These are phyloP conservation scores for Gyromitra esculenta DNA, from an alignment of 2,329 filamentous ascomycete species.

Conservation along the genomic window DNA sequence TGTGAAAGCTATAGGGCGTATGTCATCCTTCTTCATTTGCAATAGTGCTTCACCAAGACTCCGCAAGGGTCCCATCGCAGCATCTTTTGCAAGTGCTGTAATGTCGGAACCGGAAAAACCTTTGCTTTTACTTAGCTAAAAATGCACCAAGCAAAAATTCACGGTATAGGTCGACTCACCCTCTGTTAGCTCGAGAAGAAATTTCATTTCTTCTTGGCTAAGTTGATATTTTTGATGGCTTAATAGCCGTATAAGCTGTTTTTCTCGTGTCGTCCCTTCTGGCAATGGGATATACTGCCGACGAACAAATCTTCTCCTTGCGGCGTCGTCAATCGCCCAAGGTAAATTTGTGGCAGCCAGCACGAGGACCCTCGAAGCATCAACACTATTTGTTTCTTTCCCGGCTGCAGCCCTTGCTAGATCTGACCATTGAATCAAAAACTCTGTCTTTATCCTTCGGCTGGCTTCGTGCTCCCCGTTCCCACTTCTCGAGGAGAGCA, in stretches of 20 bases:
- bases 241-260: constrained; percentile 80
- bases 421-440: constrained; percentile 96
- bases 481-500: constrained; percentile 83
- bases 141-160: neutral
- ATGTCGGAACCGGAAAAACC: constrained; percentile 99
- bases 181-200: constrained; percentile 81
- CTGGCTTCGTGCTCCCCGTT: constrained; percentile 92
- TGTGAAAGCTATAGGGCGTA: constrained; percentile 80
- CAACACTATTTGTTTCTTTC: constrained; percentile 76
- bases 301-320: constrained; percentile 81
- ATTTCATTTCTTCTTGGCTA: constrained; percentile 74
- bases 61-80: constrained; percentile 93
- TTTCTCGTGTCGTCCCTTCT: constrained; percentile 80
- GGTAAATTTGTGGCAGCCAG: constrained; percentile 95
- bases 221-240: constrained; percentile 88
- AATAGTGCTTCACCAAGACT: constrained; percentile 89
- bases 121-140: constrained; percentile 60
- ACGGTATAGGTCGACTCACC: constrained; percentile 66
- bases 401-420: constrained; percentile 91
- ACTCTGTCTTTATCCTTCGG: constrained; percentile 94
- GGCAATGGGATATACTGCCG: constrained; percentile 96
- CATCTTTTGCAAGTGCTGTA: constrained; percentile 94
- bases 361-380: constrained; percentile 88
- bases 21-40: constrained; percentile 92
- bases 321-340: constrained; percentile 98